Evolutionary conservation across 2,329 filamentous ascomycete genomes (phyloP).

Genomic region (Zymoseptoria pseudotritici): DNA sequence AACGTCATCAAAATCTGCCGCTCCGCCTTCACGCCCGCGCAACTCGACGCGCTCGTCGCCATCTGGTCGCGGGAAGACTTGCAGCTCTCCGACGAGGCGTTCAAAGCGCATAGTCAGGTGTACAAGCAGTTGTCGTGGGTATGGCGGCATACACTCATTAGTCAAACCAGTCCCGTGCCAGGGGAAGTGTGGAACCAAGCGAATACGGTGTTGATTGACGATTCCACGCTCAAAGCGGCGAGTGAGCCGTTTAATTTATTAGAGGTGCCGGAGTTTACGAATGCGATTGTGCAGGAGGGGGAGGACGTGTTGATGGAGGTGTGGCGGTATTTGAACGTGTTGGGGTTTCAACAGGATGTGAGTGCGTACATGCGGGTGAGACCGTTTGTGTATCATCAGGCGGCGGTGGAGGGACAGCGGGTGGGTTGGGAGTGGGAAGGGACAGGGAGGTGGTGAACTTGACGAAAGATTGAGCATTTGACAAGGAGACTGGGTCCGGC

Average conservation of each 20-base stretch:
- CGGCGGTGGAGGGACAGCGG: neutral
- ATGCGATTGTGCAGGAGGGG: conserved; percentile 34
- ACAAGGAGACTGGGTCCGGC: neutral
- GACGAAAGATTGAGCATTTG: neutral
- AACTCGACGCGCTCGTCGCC: conserved; percentile 53
- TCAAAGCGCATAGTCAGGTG: conserved; percentile 65
- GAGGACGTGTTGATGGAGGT: conserved; percentile 44
- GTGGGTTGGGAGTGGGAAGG: neutral
- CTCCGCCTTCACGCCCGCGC: conserved; percentile 52
- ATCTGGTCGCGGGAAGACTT: conserved; percentile 75
- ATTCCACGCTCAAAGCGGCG: conserved; percentile 70
- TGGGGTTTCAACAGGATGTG: conserved; percentile 50
- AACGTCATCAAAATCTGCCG: conserved; percentile 66
- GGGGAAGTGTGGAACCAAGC: conserved; percentile 62
- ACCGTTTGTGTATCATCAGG: conserved; percentile 7
- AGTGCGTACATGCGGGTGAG: conserved; percentile 20
- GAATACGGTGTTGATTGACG: conserved; percentile 87
- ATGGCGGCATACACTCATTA: conserved; percentile 51
- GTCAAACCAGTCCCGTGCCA: conserved; percentile 37
- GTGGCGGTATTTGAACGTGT: conserved; percentile 45
- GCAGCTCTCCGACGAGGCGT: conserved; percentile 57
- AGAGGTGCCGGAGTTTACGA: conserved; percentile 68
- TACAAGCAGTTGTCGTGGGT: conserved; percentile 76
- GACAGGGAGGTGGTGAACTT: neutral
- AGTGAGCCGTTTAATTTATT: conserved; percentile 80